These are phyloP conservation scores for Naematelia encephala DNA, from an alignment of 768 basidiomycete species.

Conservation along the genomic window DNA sequence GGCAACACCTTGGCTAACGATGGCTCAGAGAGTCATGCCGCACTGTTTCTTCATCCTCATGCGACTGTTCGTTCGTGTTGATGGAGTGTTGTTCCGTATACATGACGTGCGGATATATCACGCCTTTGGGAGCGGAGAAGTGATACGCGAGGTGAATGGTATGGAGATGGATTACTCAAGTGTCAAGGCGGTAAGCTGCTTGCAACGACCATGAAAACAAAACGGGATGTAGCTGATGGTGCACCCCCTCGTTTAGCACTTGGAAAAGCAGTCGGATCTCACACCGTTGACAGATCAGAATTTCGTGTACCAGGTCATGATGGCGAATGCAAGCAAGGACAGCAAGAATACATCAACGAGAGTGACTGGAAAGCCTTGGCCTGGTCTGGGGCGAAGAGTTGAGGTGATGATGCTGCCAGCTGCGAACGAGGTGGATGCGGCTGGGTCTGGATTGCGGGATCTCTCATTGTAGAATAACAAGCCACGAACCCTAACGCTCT, in stretches of 20 bases:
- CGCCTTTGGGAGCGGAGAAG: conserved; percentile 58
- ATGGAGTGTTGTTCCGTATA: conserved; percentile 85
- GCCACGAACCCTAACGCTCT: too few relatives aligned
- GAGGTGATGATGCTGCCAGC: conserved; percentile 55
- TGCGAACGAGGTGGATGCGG: background rate
- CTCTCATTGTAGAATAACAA: background rate
- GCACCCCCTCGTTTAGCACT: conserved; percentile 19
- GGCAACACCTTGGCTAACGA: conserved; percentile 3
- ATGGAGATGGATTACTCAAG: conserved; percentile 86
- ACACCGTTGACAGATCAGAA: conserved; percentile 82
- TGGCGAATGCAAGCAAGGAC: conserved; percentile 9
- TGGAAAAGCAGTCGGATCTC: conserved; percentile 60
- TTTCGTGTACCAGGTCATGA: conserved; percentile 58
- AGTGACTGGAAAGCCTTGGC: conserved; percentile 69
- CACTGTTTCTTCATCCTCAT: conserved; percentile 85
- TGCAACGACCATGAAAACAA: conserved; percentile 56
- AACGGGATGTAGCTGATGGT: background rate
- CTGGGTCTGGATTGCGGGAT: background rate
- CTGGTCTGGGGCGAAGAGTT: conserved; percentile 66
- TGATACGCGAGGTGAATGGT: conserved; percentile 78
- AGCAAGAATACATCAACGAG: background rate
- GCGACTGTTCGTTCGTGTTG: conserved; percentile 89
- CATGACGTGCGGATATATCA: conserved; percentile 89
- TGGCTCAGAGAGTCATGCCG: conserved; percentile 86
- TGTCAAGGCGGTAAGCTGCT: conserved; percentile 64